Conservation (phyloP, 306 rosid genomes). For the Sicyos edulis region DNA sequence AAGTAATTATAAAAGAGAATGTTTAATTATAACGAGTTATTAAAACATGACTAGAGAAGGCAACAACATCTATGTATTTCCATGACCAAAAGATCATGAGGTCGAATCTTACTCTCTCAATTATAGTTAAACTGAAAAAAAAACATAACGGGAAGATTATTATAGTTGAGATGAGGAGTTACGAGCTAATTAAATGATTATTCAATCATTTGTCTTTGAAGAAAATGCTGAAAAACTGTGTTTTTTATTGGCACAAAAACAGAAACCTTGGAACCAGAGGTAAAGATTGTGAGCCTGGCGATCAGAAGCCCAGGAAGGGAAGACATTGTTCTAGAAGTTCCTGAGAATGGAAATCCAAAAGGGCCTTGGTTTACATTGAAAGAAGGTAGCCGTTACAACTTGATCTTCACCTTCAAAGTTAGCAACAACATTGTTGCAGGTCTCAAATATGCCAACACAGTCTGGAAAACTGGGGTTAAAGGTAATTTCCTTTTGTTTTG, state of each 20-base stretch:
- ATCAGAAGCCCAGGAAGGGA: conserved; percentile 60
- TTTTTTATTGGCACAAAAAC: not conserved
- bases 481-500: conserved; percentile 31
- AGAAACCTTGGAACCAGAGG: conserved; percentile 87
- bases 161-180: no score
- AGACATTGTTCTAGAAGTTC: conserved; percentile 70
- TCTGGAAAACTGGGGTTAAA: conserved; percentile 84
- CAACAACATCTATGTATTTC: no score
- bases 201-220: no score
- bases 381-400: conserved; percentile 88
- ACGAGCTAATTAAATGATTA: no score
- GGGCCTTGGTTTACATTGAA: conserved; percentile 91
- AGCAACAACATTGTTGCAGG: conserved; percentile 85
- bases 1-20: no score
- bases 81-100: no score
- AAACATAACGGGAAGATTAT: no score
- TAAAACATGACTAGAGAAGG: no score
- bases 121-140: no score
- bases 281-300: conserved; percentile 78
- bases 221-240: not conserved
- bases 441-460: conserved; percentile 83
- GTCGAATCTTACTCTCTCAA: no score
- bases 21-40: no score
- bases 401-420: conserved; percentile 71
- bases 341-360: conserved; percentile 70